Base-by-base conservation (phyloP, 257 asterid genomes). In the Jacaranda mimosifolia region DNA sequence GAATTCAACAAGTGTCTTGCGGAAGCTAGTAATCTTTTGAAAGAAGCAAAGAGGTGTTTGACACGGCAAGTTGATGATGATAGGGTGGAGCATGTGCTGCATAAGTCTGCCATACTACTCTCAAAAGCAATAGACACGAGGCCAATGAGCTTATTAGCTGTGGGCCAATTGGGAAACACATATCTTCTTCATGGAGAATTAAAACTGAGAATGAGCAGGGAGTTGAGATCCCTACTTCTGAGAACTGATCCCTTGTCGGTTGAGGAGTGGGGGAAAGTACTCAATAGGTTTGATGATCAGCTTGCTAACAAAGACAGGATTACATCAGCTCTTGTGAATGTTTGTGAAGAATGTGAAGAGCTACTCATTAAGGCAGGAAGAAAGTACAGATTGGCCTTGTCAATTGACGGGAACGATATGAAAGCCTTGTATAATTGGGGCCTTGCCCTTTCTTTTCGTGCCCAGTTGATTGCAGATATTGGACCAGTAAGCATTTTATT, bases 401-500 rank as follows among this genome's bases (percentile, higher is more conserved):
- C 98, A 4, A 94, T 94, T 57, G 97, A 94, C 48, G 95, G 95
- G 78, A 89, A 78, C 85, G 98, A 94, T 82, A 85, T 91, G 88
- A 88, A 85, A 89, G 92, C 98, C 53, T 72, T 94, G 86, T 91
- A 92, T 85, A 92, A 94, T 79, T 92, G 97, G 98, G 98, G 98
- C 36, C 94, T 94, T 66, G 95, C 98, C 40, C 95, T 94, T 65
- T 85, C 91, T 55, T 91, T 92, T 46, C 95, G 98, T 43, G 97
- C 90, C 10, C 98, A 92, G 80, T 85, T 94, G 88, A 90, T 94
- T 83, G 92, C 98, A 63, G 97, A 94, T 82, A 83, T 89, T 18
- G 98, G 98, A 84, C 98, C 98, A 0, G 98, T 94, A 87, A 89
- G 91, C 72, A 62, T 74, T 81, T 1, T 35, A 62, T 74, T 73